A percentile compares a stretch with the other conserved stretches of the same genome.
Conservation (phyloP, 352 stramenopile species). For the Pythium vanterpoolii region DNA sequence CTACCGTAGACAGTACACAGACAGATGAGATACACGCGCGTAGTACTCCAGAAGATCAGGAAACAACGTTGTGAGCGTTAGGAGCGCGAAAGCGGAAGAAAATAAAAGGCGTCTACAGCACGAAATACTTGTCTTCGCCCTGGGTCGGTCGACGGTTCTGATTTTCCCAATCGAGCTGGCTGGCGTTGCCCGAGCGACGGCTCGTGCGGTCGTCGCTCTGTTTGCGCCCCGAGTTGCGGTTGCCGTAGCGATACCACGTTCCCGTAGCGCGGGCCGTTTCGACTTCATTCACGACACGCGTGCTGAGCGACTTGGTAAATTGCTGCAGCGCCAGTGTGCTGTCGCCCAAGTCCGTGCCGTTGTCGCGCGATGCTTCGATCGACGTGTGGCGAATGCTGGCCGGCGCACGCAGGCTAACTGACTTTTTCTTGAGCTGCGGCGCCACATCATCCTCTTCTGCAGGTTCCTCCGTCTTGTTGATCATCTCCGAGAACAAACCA, state of each 20-base stretch:
- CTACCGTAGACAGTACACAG: slow-evolving; percentile 4
- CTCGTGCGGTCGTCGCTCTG: slow-evolving; percentile 54
- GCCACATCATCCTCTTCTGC: slow-evolving; percentile 41
- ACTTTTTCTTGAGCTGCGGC: slow-evolving; percentile 23
- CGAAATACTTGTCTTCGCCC: slow-evolving; percentile 79
- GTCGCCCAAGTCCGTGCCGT: slow-evolving; percentile 13
- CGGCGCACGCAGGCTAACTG: slow-evolving; percentile 1
- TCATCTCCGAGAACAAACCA: slow-evolving; percentile 83
- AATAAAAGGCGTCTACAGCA: slow-evolving; percentile 44
- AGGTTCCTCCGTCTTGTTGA: slow-evolving; percentile 65
- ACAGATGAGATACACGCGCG: neutral
- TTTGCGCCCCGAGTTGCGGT: slow-evolving; percentile 58
- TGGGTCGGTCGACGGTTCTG: slow-evolving; percentile 31
- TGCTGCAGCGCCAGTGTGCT: slow-evolving; percentile 75
- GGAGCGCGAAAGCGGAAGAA: neutral
- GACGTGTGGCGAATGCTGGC: slow-evolving; percentile 11
- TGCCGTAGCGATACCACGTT: slow-evolving; percentile 78
- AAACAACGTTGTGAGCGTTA: neutral
- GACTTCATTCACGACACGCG: slow-evolving; percentile 62
- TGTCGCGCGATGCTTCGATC: slow-evolving; percentile 12
- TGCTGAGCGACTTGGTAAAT: slow-evolving; percentile 81
- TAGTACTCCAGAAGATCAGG: neutral
- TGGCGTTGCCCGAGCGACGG: slow-evolving; percentile 69
- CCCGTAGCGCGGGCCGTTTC: slow-evolving; percentile 37
- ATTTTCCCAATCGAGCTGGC: slow-evolving; percentile 43